A percentile compares a stretch with the other conserved stretches of the same genome.
These are phyloP conservation scores for Neofusicoccum sp. DNA, from an alignment of 2,329 filamentous ascomycete species.

Conservation along the genomic window DNA sequence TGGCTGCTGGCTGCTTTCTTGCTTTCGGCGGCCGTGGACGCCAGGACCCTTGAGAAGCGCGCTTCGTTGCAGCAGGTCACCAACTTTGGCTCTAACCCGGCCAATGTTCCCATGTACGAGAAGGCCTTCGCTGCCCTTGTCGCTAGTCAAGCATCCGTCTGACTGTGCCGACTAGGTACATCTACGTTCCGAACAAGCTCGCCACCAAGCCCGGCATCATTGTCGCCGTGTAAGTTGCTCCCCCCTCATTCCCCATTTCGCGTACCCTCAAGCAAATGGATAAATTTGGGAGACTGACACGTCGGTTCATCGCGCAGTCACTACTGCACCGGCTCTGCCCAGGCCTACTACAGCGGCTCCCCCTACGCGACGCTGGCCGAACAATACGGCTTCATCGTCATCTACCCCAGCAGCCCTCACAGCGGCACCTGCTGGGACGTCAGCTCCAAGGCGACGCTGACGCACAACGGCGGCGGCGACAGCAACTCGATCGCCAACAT, in stretches of 20 bases:
- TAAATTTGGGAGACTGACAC: not conserved
- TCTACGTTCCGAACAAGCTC: slow-evolving; percentile 52
- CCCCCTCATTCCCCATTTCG: not conserved
- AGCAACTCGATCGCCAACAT: slow-evolving; percentile 61
- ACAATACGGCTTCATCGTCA: slow-evolving; percentile 60
- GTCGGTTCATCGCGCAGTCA: slow-evolving; percentile 40
- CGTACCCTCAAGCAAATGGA: not conserved
- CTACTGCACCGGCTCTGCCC: slow-evolving; percentile 60
- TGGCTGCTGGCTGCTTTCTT: not conserved
- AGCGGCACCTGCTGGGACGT: slow-evolving; percentile 63
- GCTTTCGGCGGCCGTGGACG: not conserved
- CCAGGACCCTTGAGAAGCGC: slow-evolving; percentile 1
- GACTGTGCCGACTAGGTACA: slow-evolving; percentile 25
- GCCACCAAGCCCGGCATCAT: slow-evolving; percentile 54
- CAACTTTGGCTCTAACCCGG: slow-evolving; percentile 50
- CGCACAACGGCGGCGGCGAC: slow-evolving; percentile 61
- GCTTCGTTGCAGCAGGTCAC: slow-evolving; percentile 41
- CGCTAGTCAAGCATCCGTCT: not conserved
- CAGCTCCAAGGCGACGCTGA: slow-evolving; percentile 55
- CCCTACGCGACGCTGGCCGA: slow-evolving; percentile 59
- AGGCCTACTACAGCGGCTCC: slow-evolving; percentile 52
- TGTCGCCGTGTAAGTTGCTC: slow-evolving; percentile 44
- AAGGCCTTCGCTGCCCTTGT: not conserved
- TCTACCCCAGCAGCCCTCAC: slow-evolving; percentile 59
- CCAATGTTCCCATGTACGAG: slow-evolving; percentile 53